phyloP scores from a whole-genome alignment of 768 basidiomycete species.

The Termitomyces sp. region DNA sequence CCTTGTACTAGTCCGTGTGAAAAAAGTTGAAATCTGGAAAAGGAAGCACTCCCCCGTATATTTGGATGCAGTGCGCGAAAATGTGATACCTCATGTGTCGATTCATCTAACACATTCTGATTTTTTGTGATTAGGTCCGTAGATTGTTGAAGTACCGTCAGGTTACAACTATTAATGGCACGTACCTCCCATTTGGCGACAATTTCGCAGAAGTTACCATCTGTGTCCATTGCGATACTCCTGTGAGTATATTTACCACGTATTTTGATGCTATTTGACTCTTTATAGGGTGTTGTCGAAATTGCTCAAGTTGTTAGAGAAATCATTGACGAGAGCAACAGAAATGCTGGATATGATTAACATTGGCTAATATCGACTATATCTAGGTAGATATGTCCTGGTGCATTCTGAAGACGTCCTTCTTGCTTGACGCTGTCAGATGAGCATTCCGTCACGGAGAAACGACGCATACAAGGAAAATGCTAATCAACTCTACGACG shows the following conservation, averaged over 20 bases:
- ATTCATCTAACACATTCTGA: no score
- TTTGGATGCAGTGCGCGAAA: slow-evolving; percentile 27
- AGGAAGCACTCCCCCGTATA: slow-evolving; percentile 49
- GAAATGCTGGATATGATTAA: neutral
- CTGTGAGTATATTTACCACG: slow-evolving; percentile 29
- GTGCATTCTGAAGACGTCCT: neutral
- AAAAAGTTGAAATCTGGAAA: neutral
- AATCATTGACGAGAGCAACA: neutral
- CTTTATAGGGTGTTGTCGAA: slow-evolving; percentile 4
- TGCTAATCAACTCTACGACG: no score
- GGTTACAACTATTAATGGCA: slow-evolving; percentile 43
- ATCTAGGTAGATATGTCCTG: neutral
- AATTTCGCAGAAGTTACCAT: slow-evolving; percentile 49
- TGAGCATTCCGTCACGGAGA: no score
- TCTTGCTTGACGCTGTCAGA: neutral
- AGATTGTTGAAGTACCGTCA: slow-evolving; percentile 25
- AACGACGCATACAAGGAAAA: no score
- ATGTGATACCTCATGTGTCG: no score
- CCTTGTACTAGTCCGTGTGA: neutral
- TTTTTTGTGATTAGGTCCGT: neutral
- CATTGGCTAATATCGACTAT: neutral
- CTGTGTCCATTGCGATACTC: slow-evolving; percentile 62
- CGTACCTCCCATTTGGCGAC: slow-evolving; percentile 34
- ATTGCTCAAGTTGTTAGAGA: neutral
- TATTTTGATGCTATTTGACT: neutral